phyloP scores from a whole-genome alignment of 2,329 filamentous ascomycete species.

The Fusarium bactridioides region DNA sequence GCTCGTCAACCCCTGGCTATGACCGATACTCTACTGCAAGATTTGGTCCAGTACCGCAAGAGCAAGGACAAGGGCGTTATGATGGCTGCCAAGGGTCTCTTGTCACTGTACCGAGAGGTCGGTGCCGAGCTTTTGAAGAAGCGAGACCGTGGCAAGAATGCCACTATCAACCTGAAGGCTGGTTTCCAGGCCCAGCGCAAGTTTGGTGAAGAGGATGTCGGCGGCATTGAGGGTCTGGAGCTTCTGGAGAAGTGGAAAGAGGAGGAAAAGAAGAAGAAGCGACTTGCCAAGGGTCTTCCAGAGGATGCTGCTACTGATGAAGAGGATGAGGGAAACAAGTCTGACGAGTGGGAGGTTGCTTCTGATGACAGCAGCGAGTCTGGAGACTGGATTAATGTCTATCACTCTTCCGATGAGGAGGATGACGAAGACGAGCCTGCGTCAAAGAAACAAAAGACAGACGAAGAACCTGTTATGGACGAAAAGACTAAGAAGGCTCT shows the following conservation, averaged over 20 bases:
- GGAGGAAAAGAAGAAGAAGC: constrained; percentile 80
- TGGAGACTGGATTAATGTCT: constrained; percentile 93
- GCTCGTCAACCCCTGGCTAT: constrained; percentile 93
- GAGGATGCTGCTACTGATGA: constrained; percentile 69
- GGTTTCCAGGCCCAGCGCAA: constrained; percentile 79
- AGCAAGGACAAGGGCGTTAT: constrained; percentile 99
- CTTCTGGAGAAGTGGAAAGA: constrained; percentile 93
- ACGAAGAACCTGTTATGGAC: constrained; percentile 45
- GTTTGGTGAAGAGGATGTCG: constrained; percentile 82
- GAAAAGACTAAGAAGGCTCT: constrained; percentile 51
- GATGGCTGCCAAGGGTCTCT: constrained; percentile 94
- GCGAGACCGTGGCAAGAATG: constrained; percentile 90
- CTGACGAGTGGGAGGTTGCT: constrained; percentile 67
- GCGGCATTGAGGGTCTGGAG: constrained; percentile 90
- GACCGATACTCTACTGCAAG: constrained; percentile 93
- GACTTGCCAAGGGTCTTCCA: constrained; percentile 71
- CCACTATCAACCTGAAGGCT: constrained; percentile 79
- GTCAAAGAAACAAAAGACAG: constrained; percentile 54
- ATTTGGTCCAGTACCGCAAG: constrained; percentile 94
- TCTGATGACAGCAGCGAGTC: constrained; percentile 72
- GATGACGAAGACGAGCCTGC: constrained; percentile 72
- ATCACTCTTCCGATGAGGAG: constrained; percentile 79
- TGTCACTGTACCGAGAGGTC: constrained; percentile 91
- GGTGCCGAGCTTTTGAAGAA: constrained; percentile 88
- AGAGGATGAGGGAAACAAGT: constrained; percentile 63